Conservation (phyloP, 495 filamentous ascomycete genomes). For the Acidiella bohemica region DNA sequence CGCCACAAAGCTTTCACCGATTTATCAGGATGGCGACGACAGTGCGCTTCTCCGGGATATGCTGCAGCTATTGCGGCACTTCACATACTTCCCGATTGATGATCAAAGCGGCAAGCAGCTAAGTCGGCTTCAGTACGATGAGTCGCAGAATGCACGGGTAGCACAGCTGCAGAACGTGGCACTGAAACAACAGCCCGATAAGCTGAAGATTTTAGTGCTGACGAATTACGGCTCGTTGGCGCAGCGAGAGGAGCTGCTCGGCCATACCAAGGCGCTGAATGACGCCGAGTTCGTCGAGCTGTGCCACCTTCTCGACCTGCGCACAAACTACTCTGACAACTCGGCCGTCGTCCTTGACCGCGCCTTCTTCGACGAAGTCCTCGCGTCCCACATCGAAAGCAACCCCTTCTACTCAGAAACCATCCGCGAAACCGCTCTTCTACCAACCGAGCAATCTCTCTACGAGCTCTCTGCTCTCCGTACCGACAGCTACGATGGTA, state of each 20-base stretch:
- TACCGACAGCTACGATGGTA: constrained; percentile 81
- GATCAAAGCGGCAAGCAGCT: constrained; percentile 75
- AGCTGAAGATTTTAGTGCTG: constrained; percentile 76
- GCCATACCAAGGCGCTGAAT: constrained; percentile 56
- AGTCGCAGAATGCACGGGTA: constrained; percentile 60
- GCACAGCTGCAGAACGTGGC: constrained; percentile 70
- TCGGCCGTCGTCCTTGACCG: constrained; percentile 48
- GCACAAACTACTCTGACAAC: constrained; percentile 64
- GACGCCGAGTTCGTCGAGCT: constrained; percentile 61
- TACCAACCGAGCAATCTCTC: constrained; percentile 71
- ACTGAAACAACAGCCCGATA: constrained; percentile 75
- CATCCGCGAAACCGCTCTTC: constrained; percentile 48
- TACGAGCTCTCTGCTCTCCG: constrained; percentile 74
- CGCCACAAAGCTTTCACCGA: constrained; percentile 62
- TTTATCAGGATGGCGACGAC: constrained; percentile 62
- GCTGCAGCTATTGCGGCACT: constrained; percentile 65
- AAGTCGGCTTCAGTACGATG: constrained; percentile 57
- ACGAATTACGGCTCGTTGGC: constrained; percentile 87
- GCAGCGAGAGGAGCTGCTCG: constrained; percentile 61
- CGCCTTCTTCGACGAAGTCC: constrained; percentile 56
- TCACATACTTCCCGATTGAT: constrained; percentile 75
- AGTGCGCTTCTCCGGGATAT: constrained; percentile 65
- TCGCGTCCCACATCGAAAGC: constrained; percentile 66
- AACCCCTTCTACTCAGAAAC: constrained; percentile 73
- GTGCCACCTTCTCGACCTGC: constrained; percentile 56